A percentile compares a stretch with the other conserved stretches of the same genome.
These are phyloP conservation scores for Termitomyces sp. DNA, from an alignment of 768 basidiomycete genomes.

Conservation along the genomic window DNA sequence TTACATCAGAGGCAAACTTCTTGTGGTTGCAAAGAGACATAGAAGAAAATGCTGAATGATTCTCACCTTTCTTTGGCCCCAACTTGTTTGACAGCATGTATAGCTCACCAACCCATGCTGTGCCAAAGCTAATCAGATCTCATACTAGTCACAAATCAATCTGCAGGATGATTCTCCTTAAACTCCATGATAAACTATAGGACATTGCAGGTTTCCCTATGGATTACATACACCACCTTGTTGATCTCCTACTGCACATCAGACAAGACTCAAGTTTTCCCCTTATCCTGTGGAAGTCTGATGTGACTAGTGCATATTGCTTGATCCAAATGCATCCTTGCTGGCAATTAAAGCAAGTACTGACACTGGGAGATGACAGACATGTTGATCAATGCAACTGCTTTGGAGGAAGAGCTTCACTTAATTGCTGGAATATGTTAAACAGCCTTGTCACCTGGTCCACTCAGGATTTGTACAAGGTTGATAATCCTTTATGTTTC, in stretches of 20 bases:
- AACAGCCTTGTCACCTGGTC: constrained; percentile 33
- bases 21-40: too few relatives aligned
- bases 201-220: not conserved
- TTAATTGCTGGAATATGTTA: constrained; percentile 24
- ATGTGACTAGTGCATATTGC: constrained; percentile 33
- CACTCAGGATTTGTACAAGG: constrained; percentile 16
- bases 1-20: too few relatives aligned
- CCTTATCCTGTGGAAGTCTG: constrained; percentile 32
- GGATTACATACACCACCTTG: not conserved
- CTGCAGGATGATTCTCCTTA: not conserved
- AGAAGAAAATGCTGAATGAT: too few relatives aligned
- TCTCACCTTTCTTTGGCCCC: too few relatives aligned
- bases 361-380: constrained; percentile 23
- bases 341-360: constrained; percentile 32
- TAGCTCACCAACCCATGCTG: not conserved
- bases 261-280: not conserved
- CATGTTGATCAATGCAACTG: constrained; percentile 29
- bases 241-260: not conserved
- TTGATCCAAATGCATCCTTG: constrained; percentile 27
- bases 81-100: not conserved
- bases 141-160: not conserved
- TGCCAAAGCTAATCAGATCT: not conserved
- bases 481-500: constrained; percentile 25
- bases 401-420: constrained; percentile 29
- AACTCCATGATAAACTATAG: not conserved